Percentiles rank a stretch among this genome's conserved stretches.
phyloP scores from a whole-genome alignment of 2,329 filamentous ascomycete genomes.

The Camillea tinctor region DNA sequence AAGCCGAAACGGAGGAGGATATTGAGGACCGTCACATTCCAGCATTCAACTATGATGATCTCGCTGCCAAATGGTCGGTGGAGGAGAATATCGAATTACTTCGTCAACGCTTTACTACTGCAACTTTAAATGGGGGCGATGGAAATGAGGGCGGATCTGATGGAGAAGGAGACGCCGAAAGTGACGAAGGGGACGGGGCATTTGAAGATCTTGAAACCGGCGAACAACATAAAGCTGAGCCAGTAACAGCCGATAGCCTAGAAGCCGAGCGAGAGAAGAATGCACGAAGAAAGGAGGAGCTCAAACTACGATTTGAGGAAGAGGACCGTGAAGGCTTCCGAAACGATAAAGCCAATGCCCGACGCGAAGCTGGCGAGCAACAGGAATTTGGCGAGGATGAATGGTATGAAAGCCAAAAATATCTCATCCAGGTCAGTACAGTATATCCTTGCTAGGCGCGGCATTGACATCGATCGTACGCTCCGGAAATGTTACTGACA shows the following conservation, averaged over 20 bases:
- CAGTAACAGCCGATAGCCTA: constrained; percentile 52
- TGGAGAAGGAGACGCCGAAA: constrained; percentile 54
- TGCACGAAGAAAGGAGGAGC: constrained; percentile 87
- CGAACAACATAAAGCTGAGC: constrained; percentile 53
- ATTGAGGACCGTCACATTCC: constrained; percentile 81
- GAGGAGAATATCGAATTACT: constrained; percentile 74
- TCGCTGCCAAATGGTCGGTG: constrained; percentile 84
- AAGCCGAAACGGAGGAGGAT: constrained; percentile 69
- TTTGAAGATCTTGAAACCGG: constrained; percentile 85
- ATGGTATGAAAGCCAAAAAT: constrained; percentile 98
- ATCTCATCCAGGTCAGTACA: constrained; percentile 64
- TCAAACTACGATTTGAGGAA: constrained; percentile 92
- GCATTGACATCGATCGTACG: neutral
- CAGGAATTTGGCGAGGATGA: constrained; percentile 95
- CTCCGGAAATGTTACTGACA: neutral
- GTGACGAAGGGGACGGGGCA: constrained; percentile 73
- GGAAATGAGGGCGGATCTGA: constrained; percentile 53
- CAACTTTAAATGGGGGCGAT: constrained; percentile 57
- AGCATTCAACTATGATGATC: constrained; percentile 71
- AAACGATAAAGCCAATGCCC: constrained; percentile 80
- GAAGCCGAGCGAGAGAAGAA: constrained; percentile 89
- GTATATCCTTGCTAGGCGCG: neutral
- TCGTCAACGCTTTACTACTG: constrained; percentile 71
- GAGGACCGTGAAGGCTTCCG: constrained; percentile 96
- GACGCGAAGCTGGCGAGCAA: constrained; percentile 64